Conservation (phyloP, 208 protist genomes). For the Angomonas desouzai region DNA sequence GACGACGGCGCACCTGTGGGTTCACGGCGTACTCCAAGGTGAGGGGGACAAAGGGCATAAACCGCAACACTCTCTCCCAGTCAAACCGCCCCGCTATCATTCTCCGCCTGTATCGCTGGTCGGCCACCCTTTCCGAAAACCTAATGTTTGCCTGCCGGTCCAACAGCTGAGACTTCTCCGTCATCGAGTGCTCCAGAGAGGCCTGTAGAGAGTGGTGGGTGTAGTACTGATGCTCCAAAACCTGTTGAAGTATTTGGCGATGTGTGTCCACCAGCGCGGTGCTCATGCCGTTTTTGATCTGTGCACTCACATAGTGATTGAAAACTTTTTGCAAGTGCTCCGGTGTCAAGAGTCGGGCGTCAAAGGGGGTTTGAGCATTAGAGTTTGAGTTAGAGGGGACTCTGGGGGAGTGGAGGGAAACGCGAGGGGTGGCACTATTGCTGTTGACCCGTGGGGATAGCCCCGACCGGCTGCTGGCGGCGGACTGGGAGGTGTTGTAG, state of each 20-base stretch:
- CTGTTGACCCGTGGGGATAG: background rate
- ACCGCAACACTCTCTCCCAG: constrained; percentile 24
- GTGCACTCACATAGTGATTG: constrained; percentile 12
- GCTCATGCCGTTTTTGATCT: background rate
- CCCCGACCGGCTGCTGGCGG: background rate
- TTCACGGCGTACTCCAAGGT: constrained; percentile 22
- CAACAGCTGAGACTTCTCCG: background rate
- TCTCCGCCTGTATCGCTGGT: background rate
- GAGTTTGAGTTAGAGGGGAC: background rate
- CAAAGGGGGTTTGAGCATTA: background rate
- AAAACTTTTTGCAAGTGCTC: constrained; percentile 12
- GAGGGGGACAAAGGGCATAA: constrained; percentile 16
- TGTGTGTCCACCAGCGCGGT: background rate
- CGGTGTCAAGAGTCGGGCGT: background rate
- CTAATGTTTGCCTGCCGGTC: background rate
- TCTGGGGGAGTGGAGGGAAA: background rate
- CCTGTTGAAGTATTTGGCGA: constrained; percentile 1
- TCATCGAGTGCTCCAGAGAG: background rate
- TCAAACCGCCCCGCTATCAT: constrained; percentile 5
- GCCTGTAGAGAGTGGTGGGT: background rate
- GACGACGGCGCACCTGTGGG: constrained; percentile 23
- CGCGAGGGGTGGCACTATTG: background rate
- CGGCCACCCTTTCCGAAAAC: background rate
- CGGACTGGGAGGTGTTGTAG: background rate
- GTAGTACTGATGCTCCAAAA: constrained; percentile 8